Evolutionary conservation across 768 basidiomycete species (phyloP), one percentile per base, ranked within the genome.

Genomic region (Amanita pallidorosea): DNA sequence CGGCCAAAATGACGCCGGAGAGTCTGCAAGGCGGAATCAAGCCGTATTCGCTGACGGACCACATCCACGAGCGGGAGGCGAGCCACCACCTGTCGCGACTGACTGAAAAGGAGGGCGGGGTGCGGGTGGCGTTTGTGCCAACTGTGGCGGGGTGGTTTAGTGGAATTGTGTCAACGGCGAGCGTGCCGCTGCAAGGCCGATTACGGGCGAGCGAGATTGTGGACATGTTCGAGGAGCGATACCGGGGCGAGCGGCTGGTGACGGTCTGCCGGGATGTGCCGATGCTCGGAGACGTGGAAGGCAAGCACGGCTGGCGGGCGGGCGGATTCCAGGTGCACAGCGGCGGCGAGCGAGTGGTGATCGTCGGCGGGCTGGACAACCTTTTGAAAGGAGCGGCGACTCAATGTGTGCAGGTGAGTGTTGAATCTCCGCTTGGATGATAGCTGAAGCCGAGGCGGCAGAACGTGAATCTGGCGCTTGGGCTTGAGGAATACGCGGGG

Each of bases 21-120:
- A 81, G 74, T 54, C 80, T 99, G 12, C 70, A 68, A 2, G 83
- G 85, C 11, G 88, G 83, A 2, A 67, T 97, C 44, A 77, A 81
- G 48, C 85, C 94, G 6, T 99, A 99, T 68, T 61, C 90, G 0
- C 70, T 99, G 44, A 99, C 96, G 12, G 93, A 94, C 65, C 96
- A 99, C 68, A 96, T 99, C 61, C 96, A 99, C 72, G 96, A 99
- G 66, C 88, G 96, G 41, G 96, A 99, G 67, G 90, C 94, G 0
- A 82, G 84, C 2, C 71, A 71, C 57, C 96, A 96, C 65, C 81
- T 99, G 46, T 80, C 86, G 7, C 66, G 65, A 3, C 76, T 90
- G 33, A 67, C 83, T 36, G 48, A 63, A 29, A 42, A 49, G 18
- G 55, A 45, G 7, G 56, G 52, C 35, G 49, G 22, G 22, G 58